Base-by-base conservation (phyloP, 306 rosid genomes). In the Cicer pinnatifidum region DNA sequence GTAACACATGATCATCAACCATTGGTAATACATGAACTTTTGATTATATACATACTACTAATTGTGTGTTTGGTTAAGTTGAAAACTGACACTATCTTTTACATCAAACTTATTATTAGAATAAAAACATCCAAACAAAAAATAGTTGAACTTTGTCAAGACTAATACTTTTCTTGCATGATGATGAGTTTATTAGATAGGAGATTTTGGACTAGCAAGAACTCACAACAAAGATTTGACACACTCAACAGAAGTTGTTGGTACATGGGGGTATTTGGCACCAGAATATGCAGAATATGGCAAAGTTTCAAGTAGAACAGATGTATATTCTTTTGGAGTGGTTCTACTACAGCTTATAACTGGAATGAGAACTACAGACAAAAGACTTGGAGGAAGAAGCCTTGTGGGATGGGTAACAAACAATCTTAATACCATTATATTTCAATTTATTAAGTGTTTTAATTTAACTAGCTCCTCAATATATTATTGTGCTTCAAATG, bases 231-330 rank as follows among this genome's bases (percentile, higher is more conserved):
- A 80, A 57, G 82, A 89, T 73, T 33, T 86, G 0, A 82, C 78
- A 74, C 85, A 67, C 20, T 80, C 91, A 6, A 89, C 96, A 0
- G 85, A 85, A 72, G 89, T 91, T 43, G 89, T 93, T 28, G 98
- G 98, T 75, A 81, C 93, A 9, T 74, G 88, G 69, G 98, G 98
- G 75, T 93, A 93, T 80, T 48, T 93, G 81, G 97, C 97, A 61
- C 98, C 98, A 40, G 98, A 93, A 83, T 93, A 93, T 83, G 96
- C 92, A 17, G 93, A 90, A 84, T 73, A 64, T 70, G 97, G 98
- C n/a, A 89, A 79, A 78, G 93, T 89, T 35, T 90, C 98, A 53
- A 84, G 86, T 40, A 93, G 88, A 85, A 86, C 84, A 46, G 98
- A 93, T 82, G 98, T 91, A 11, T 93, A 91, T 71, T 89, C 98